Evolutionary conservation across 2,329 filamentous ascomycete genomes (phyloP), one percentile per base, ranked within the genome.

Genomic region (Sphaerostilbella broomeana): DNA sequence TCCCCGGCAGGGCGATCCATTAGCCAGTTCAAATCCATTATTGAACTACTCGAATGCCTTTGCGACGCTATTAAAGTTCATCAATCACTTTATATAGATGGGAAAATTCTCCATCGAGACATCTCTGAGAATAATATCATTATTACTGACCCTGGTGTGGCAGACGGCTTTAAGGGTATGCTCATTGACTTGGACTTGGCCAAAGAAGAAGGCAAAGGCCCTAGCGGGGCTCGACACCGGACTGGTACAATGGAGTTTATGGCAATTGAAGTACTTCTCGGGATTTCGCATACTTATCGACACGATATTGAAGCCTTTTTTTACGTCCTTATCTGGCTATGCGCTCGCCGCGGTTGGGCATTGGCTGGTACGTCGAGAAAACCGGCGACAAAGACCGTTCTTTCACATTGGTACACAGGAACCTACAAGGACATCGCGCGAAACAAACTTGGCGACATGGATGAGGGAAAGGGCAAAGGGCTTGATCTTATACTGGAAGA

Each of bases 261-360:
- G 47, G 51, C 53, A 5, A 52, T 58, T 21, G 49, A 43, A 4
- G 21, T 55, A 6, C 35, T 51, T 2, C 34, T 17, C 1, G 11
- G 34, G 1, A 35, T 44, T 3, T 10, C 10, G 7, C 47, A 45
- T 6, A 55, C 48, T 2, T 56, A 53, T 21, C 45, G 50, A 1
- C 51, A 57, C 7, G 54, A 57, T 10, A 43, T 58, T 0, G 55
- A 58, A 32, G 51, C 55, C 1, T 57, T 58, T 19, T 19, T 58
- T 5, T 58, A 56, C 13, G 47, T 53, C 3, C 43, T 56, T 1
- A 34, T 47, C 8, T 44, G 39, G 42, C 29, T 19, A 12, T 20
- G 16, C 16, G 21, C 21, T 17, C 16, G 10, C 8, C 29, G 29
- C 29, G 29, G 29, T 10, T 32, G 29, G 29, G 17, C 19, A 36